These are phyloP conservation scores for Fusarium sp. DNA, from an alignment of 2,329 filamentous ascomycete genomes.

Conservation along the genomic window DNA sequence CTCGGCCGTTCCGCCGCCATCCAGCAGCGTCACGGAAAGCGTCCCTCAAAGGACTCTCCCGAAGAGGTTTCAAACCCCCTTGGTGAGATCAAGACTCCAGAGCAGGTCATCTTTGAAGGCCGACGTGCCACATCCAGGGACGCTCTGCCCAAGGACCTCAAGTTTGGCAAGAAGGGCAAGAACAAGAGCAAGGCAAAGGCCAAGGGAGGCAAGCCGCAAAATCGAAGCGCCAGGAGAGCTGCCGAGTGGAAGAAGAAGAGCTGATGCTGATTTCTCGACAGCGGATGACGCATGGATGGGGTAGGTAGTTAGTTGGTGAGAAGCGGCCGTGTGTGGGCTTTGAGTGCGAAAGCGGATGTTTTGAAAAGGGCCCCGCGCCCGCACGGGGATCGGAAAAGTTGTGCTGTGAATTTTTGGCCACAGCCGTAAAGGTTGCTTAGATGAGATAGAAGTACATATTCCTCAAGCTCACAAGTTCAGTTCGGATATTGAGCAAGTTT, in stretches of 20 bases:
- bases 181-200: constrained; percentile 56
- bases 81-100: constrained; percentile 65
- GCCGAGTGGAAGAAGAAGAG: constrained; percentile 60
- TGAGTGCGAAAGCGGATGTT: constrained; percentile 9
- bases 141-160: constrained; percentile 72
- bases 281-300: constrained; percentile 3
- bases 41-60: constrained; percentile 33
- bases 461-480: constrained; percentile 1
- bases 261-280: constrained; percentile 15
- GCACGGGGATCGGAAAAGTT: constrained; percentile 27
- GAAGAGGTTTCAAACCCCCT: constrained; percentile 26
- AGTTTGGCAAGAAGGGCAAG: constrained; percentile 68
- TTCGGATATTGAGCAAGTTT: constrained; percentile 4
- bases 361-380: constrained; percentile 21
- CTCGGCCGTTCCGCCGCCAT: constrained; percentile 76
- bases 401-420: constrained; percentile 33
- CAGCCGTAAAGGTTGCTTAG: constrained; percentile 19
- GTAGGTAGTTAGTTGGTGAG: not conserved
- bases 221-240: constrained; percentile 54
- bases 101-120: constrained; percentile 84
- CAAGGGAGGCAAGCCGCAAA: constrained; percentile 57
- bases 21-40: constrained; percentile 53
- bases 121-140: constrained; percentile 77
- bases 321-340: constrained; percentile 12
- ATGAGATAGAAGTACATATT: constrained; percentile 28